These are phyloP conservation scores for Lecanoromycetidae sp. DNA, from an alignment of 2,329 filamentous ascomycete species.

Conservation along the genomic window DNA sequence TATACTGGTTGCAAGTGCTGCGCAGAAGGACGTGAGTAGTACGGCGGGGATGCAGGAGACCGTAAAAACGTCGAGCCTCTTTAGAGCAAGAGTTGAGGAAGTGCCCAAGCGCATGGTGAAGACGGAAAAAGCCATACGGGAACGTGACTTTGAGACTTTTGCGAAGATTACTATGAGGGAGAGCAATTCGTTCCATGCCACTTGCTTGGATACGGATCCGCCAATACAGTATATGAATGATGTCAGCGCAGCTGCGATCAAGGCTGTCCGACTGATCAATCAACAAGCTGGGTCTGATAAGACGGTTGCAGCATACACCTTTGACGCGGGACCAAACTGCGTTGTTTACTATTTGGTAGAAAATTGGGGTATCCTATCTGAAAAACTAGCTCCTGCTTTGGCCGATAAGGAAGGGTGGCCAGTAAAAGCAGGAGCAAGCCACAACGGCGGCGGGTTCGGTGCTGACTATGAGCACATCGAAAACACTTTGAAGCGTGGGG, in stretches of 20 bases:
- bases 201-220: slow-evolving; percentile 86
- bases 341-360: slow-evolving; percentile 90
- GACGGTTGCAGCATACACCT: slow-evolving; percentile 84
- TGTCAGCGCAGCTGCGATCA: slow-evolving; percentile 72
- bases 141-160: slow-evolving; percentile 73
- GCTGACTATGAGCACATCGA: slow-evolving; percentile 43
- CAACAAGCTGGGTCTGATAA: slow-evolving; percentile 61
- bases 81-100: slow-evolving; percentile 61
- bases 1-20: slow-evolving; percentile 80
- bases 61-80: slow-evolving; percentile 79
- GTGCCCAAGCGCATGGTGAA: slow-evolving; percentile 72
- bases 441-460: slow-evolving; percentile 51
- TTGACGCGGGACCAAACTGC: slow-evolving; percentile 92
- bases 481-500: slow-evolving; percentile 60
- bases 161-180: slow-evolving; percentile 91
- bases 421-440: slow-evolving; percentile 57
- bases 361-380: slow-evolving; percentile 60
- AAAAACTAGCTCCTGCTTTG: slow-evolving; percentile 60
- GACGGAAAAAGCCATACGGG: slow-evolving; percentile 71
- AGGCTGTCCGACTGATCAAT: slow-evolving; percentile 84
- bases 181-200: slow-evolving; percentile 93
- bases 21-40: slow-evolving; percentile 89
- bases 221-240: slow-evolving; percentile 99
- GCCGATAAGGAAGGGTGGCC: slow-evolving; percentile 59
- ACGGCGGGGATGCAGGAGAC: slow-evolving; percentile 97